Conservation (phyloP, 164 flowering plant species). For the Brasenia schreberi region DNA sequence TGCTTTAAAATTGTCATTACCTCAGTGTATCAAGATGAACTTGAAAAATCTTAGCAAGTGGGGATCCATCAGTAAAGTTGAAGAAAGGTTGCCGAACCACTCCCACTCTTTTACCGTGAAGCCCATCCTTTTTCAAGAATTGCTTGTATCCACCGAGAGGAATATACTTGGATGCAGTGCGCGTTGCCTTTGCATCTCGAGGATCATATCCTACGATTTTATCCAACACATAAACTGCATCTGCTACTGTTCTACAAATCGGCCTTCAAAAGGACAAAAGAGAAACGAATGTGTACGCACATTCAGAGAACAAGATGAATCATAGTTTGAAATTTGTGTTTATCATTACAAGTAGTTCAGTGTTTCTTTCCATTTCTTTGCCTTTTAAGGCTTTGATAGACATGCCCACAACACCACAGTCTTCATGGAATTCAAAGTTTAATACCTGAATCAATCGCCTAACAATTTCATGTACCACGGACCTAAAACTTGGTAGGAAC, state of each 20-base stretch:
- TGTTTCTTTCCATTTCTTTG: too few relatives aligned
- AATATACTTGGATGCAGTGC: conserved; percentile 28
- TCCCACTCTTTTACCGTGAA: conserved; percentile 50
- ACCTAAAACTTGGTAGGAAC: background rate
- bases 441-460: too few relatives aligned
- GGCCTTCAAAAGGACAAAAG: conserved; percentile 24
- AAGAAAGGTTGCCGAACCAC: conserved; percentile 15
- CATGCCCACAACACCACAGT: too few relatives aligned
- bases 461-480: too few relatives aligned
- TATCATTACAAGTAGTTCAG: too few relatives aligned
- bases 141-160: conserved; percentile 54
- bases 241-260: conserved; percentile 58
- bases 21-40: conserved; percentile 22
- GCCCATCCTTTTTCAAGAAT: conserved; percentile 42
- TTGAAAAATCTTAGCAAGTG: conserved; percentile 8
- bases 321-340: too few relatives aligned
- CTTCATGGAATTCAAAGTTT: too few relatives aligned
- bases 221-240: conserved; percentile 59
- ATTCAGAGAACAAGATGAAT: background rate
- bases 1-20: conserved; percentile 7
- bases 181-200: conserved; percentile 34
- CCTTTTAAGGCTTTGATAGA: too few relatives aligned
- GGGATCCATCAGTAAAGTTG: conserved; percentile 3
- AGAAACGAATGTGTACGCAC: background rate
- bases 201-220: conserved; percentile 51